Conservation (phyloP, 192 early-diverging fungal species). For the Podochytrium sp. region DNA sequence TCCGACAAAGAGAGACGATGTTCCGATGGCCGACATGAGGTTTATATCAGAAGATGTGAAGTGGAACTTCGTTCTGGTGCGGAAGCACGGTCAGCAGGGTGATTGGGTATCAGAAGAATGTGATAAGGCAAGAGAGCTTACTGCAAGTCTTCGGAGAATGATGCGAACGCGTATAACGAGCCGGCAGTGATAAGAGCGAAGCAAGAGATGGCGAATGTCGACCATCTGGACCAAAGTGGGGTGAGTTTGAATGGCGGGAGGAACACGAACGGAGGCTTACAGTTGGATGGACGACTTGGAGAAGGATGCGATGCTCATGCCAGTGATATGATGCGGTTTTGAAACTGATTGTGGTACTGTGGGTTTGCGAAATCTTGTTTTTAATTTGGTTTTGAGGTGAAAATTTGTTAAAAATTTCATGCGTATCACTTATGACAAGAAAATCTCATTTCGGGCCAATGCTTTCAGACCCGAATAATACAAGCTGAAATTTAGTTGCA, state of each 20-base stretch:
- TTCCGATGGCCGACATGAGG: conserved; percentile 29
- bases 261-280: neutral
- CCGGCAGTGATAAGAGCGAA: conserved; percentile 17
- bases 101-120: too few relatives aligned
- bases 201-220: conserved; percentile 7
- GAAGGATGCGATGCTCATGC: neutral
- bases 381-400: too few relatives aligned
- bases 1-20: conserved; percentile 15
- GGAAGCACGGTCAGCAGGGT: neutral
- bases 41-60: conserved; percentile 28
- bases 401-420: too few relatives aligned
- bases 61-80: conserved; percentile 1
- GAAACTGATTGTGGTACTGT: too few relatives aligned
- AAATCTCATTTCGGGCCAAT: too few relatives aligned
- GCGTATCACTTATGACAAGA: too few relatives aligned
- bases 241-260: neutral
- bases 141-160: conserved; percentile 24
- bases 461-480: too few relatives aligned
- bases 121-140: neutral
- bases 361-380: too few relatives aligned
- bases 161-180: conserved; percentile 24
- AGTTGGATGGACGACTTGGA: neutral
- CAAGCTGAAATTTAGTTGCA: too few relatives aligned
- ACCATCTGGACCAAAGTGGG: neutral
- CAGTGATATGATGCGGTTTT: neutral